Percentiles rank a stretch among this genome's conserved stretches.
phyloP scores from a whole-genome alignment of 2,329 filamentous ascomycete species.

The Penicillium rolfsii region DNA sequence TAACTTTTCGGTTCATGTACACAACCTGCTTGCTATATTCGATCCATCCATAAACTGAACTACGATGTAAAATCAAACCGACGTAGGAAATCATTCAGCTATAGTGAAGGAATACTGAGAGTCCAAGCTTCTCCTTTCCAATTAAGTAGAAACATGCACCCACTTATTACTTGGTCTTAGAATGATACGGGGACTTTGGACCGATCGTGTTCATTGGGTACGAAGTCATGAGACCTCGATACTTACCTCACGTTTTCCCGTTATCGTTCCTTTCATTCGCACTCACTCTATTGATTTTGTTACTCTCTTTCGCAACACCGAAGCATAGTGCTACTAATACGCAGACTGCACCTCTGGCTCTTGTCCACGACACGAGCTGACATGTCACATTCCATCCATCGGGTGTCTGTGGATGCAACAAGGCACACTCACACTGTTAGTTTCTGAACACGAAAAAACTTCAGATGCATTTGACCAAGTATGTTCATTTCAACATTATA shows the following conservation, averaged over 20 bases:
- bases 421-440: not conserved
- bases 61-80: not conserved
- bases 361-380: not conserved
- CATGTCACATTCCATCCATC: not conserved
- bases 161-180: not conserved
- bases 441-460: too few species aligned
- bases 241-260: not conserved
- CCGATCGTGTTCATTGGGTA: not conserved
- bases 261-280: not conserved
- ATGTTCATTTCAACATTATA: slow-evolving; percentile 5
- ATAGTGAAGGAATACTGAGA: not conserved
- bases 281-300: not conserved
- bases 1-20: not conserved
- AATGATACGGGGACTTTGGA: not conserved
- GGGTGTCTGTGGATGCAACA: not conserved
- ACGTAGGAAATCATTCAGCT: not conserved
- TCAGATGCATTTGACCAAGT: not conserved
- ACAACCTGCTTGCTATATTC: not conserved
- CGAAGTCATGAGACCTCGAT: not conserved
- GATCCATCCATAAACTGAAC: not conserved
- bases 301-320: not conserved
- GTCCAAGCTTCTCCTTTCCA: not conserved
- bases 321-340: not conserved
- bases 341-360: not conserved
- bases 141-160: too few species aligned